These are phyloP conservation scores for Rhizopogon vinicolor DNA, from an alignment of 768 basidiomycete species.

Conservation along the genomic window DNA sequence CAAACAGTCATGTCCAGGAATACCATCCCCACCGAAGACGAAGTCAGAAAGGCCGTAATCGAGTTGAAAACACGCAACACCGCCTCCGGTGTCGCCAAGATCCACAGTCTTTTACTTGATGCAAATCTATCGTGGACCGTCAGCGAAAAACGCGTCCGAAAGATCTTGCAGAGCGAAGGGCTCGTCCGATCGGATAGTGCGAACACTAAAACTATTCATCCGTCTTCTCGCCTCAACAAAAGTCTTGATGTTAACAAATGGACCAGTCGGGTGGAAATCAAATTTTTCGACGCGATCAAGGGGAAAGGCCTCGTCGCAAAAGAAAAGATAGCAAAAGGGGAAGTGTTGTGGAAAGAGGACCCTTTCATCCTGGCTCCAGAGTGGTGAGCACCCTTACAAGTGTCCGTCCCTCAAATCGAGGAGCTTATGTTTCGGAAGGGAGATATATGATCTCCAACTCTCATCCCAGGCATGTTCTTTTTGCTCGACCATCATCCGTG, in stretches of 20 bases:
- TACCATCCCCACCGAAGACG: conserved; percentile 52
- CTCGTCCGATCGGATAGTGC: conserved; percentile 29
- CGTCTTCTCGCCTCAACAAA: conserved; percentile 59
- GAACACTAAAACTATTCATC: conserved; percentile 32
- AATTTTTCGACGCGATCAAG: conserved; percentile 61
- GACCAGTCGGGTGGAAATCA: conserved; percentile 61
- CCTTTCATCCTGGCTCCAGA: conserved; percentile 80
- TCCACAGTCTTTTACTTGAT: conserved; percentile 58
- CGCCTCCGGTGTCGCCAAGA: conserved; percentile 64
- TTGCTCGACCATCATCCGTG: conserved; percentile 64
- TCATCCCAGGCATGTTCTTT: conserved; percentile 59
- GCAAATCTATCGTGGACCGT: conserved; percentile 68
- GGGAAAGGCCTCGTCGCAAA: conserved; percentile 83
- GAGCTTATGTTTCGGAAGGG: conserved; percentile 39
- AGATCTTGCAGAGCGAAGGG: conserved; percentile 59
- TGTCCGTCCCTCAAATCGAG: not conserved
- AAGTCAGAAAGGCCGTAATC: conserved; percentile 51
- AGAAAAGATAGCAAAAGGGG: conserved; percentile 62
- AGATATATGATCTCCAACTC: conserved; percentile 67
- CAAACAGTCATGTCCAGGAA: conserved; percentile 4
- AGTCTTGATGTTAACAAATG: conserved; percentile 59
- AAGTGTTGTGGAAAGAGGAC: conserved; percentile 82
- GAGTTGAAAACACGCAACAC: conserved; percentile 56
- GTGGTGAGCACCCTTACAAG: conserved; percentile 47
- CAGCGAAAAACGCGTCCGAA: conserved; percentile 79